These are phyloP conservation scores for Metahyphopichia silvanorum DNA, from an alignment of 805 yeast species.

Conservation along the genomic window DNA sequence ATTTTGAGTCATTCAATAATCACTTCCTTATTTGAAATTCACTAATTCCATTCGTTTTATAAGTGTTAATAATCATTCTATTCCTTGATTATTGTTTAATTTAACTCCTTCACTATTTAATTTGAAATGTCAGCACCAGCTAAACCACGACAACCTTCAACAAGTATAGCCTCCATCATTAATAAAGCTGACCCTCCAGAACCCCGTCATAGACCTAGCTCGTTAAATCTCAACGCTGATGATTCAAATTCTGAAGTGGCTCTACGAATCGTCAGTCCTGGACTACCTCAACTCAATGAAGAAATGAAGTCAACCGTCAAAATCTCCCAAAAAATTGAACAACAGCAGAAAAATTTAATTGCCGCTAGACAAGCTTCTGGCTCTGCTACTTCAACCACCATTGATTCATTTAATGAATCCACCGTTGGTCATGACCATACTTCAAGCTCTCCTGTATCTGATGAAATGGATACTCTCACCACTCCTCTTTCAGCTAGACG, in stretches of 20 bases:
- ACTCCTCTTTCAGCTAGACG: conserved; percentile 20
- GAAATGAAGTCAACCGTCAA: conserved; percentile 32
- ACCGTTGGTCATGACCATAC: background rate
- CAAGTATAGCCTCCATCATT: no score
- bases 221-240: conserved; percentile 11
- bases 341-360: conserved; percentile 28
- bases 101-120: no score
- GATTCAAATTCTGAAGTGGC: conserved; percentile 21
- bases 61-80: no score
- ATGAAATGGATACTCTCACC: conserved; percentile 11
- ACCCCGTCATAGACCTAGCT: conserved; percentile 19
- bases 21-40: no score
- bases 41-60: no score
- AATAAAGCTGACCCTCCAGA: no score
- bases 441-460: conserved; percentile 1
- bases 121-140: no score
- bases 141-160: no score
- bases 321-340: conserved; percentile 28
- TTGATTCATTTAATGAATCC: background rate
- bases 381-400: background rate
- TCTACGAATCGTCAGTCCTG: conserved; percentile 31
- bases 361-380: conserved; percentile 21
- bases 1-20: no score
- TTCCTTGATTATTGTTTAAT: no score
- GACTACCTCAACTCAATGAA: conserved; percentile 24